Conservation (phyloP, 129 eudicot species). For the Solidago caesia region DNA sequence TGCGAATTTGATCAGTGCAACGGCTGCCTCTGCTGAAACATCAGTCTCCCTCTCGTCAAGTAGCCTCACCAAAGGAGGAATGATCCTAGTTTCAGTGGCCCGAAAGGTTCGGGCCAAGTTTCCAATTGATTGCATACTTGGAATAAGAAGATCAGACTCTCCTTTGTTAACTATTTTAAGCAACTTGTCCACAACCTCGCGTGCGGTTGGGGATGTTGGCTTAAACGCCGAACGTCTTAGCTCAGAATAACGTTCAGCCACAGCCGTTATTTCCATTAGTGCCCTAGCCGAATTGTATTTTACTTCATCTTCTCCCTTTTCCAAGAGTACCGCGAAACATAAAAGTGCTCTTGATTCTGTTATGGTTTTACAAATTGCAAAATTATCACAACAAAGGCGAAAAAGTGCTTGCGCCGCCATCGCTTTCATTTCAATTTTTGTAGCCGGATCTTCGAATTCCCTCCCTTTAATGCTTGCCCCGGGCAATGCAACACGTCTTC, state of each 20-base stretch:
- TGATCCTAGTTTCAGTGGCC: slow-evolving; percentile 61
- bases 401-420: slow-evolving; percentile 73
- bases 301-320: slow-evolving; percentile 60
- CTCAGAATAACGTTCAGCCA: slow-evolving; percentile 52
- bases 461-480: slow-evolving; percentile 68
- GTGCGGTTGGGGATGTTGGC: slow-evolving; percentile 63
- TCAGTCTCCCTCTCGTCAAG: slow-evolving; percentile 64
- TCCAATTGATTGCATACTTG: slow-evolving; percentile 53
- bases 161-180: slow-evolving; percentile 47
- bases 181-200: slow-evolving; percentile 62
- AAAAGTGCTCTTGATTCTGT: slow-evolving; percentile 70
- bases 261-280: slow-evolving; percentile 62
- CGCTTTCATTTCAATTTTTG: slow-evolving; percentile 68
- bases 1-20: slow-evolving; percentile 54
- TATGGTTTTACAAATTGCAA: slow-evolving; percentile 48
- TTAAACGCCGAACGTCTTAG: slow-evolving; percentile 57
- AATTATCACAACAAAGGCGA: slow-evolving; percentile 51
- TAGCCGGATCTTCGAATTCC: slow-evolving; percentile 57
- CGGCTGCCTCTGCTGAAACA: slow-evolving; percentile 49
- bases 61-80: slow-evolving; percentile 52
- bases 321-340: slow-evolving; percentile 61
- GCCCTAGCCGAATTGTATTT: slow-evolving; percentile 63
- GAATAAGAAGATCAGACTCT: slow-evolving; percentile 52
- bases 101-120: slow-evolving; percentile 65
- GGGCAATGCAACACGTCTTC: slow-evolving; percentile 33